Evolutionary conservation across 2,329 filamentous ascomycete species (phyloP).

Genomic region (Zymoseptoria pseudotritici): DNA sequence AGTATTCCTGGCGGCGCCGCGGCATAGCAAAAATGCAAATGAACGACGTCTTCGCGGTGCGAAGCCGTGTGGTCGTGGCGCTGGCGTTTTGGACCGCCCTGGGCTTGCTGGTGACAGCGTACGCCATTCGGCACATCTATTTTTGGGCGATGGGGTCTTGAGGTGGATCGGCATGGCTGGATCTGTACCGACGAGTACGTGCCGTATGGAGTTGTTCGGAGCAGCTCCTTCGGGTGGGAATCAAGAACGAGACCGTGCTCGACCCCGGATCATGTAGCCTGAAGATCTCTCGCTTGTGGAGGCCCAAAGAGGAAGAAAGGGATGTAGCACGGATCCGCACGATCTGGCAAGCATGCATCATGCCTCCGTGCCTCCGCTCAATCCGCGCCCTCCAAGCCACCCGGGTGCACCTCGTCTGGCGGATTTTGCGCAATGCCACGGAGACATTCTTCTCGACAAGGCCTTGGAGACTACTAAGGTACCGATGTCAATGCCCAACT

Average conservation of each 20-base stretch:
- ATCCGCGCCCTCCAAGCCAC: no score
- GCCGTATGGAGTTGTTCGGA: background rate
- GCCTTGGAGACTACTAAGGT: no score
- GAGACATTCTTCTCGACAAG: no score
- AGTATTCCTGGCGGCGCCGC: conserved; percentile 32
- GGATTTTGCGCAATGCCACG: no score
- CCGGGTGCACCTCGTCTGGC: no score
- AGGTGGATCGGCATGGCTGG: background rate
- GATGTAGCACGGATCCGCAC: background rate
- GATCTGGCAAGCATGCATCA: background rate
- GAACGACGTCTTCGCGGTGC: conserved; percentile 56
- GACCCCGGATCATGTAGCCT: background rate
- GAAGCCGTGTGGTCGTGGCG: conserved; percentile 46
- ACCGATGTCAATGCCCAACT: no score
- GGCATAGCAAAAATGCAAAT: conserved; percentile 57
- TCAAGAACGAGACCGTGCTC: background rate
- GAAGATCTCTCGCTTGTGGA: background rate
- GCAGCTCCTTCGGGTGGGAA: background rate
- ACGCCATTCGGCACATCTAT: conserved; percentile 17
- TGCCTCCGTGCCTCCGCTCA: background rate
- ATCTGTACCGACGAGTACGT: background rate
- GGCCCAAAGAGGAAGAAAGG: background rate
- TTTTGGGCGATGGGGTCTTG: conserved; percentile 8
- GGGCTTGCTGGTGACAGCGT: conserved; percentile 14
- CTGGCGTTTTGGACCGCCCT: conserved; percentile 36